phyloP scores from a whole-genome alignment of 176 grass and related monocot species.

The Eleusine coracana region DNA sequence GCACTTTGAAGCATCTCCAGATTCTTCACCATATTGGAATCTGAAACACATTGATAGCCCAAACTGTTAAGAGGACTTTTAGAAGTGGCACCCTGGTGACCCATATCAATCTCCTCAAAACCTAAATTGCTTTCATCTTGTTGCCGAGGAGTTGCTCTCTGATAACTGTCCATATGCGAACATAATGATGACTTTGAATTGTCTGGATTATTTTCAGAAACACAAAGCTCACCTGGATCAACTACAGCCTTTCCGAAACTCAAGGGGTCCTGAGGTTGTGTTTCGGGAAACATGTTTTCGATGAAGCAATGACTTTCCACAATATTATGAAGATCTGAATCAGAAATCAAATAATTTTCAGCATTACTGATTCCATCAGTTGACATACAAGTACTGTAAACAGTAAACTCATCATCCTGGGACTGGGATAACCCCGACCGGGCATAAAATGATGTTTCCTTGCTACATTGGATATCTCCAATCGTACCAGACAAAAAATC shows the following conservation, averaged over 20 bases:
- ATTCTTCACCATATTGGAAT: neutral
- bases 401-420: too few relatives aligned
- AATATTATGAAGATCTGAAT: neutral
- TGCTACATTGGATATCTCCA: neutral
- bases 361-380: neutral
- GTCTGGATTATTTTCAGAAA: too few relatives aligned
- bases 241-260: neutral
- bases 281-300: neutral
- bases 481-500: neutral
- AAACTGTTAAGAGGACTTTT: too few relatives aligned
- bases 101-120: conserved; percentile 18
- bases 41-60: conserved; percentile 1
- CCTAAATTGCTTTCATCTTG: conserved; percentile 15
- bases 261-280: neutral
- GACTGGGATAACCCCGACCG: neutral
- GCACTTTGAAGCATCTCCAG: neutral
- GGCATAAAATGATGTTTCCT: neutral
- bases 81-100: too few relatives aligned
- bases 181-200: too few relatives aligned
- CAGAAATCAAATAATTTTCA: neutral
- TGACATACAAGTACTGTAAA: too few relatives aligned
- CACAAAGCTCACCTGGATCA: conserved; percentile 8
- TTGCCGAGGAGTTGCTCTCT: conserved; percentile 9
- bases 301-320: neutral
- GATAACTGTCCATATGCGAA: neutral